Percentiles rank a stretch among this genome's conserved stretches.
Conservation (phyloP, 106 monocot species). For the Acorus gramineus region DNA sequence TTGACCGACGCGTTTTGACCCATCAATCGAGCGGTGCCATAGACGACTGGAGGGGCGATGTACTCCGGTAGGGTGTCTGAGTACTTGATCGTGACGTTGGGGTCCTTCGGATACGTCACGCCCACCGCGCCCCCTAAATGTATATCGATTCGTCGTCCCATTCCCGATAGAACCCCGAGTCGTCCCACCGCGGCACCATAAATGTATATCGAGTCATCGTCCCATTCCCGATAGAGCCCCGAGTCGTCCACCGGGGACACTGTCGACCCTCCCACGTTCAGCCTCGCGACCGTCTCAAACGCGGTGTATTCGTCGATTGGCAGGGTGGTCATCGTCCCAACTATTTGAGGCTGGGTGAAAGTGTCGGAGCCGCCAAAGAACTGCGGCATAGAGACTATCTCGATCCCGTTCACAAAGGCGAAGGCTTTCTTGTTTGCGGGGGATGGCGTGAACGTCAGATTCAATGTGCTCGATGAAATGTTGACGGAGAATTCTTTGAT, state of each 20-base stretch:
- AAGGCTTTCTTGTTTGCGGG: neutral
- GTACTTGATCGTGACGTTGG: conserved; percentile 11
- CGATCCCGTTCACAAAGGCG: too few species aligned
- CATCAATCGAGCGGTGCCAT: neutral
- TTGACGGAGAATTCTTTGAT: neutral
- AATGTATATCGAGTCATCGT: neutral
- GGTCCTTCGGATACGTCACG: neutral
- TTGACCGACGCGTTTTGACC: neutral
- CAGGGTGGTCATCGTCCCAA: too few species aligned
- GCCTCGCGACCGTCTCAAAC: neutral
- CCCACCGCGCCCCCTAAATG: too few species aligned
- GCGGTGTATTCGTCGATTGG: too few species aligned
- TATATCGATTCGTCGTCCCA: neutral
- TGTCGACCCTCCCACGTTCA: neutral
- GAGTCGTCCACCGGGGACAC: neutral
- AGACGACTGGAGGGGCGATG: neutral
- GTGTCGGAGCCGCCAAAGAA: too few species aligned
- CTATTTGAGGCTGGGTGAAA: too few species aligned
- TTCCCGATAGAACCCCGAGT: neutral
- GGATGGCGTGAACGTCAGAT: conserved; percentile 10
- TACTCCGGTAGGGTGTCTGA: neutral
- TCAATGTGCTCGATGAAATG: neutral
- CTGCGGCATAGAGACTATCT: too few species aligned
- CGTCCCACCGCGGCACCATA: neutral
- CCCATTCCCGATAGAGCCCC: conserved; percentile 1